phyloP scores from a whole-genome alignment of 257 asterid genomes.

The Rauvolfia tetraphylla region DNA sequence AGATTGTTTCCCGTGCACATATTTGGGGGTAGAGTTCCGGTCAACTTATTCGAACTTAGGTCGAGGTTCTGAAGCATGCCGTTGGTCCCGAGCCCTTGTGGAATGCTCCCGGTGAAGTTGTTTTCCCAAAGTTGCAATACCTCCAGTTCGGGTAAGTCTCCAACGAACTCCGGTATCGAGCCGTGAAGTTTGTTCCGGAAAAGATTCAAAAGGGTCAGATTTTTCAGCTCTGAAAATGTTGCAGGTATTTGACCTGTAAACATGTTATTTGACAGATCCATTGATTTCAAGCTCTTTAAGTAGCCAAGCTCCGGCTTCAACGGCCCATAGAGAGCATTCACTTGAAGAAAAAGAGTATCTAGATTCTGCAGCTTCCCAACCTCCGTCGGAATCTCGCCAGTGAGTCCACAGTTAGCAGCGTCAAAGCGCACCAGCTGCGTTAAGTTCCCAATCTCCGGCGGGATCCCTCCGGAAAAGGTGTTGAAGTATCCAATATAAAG shows the following conservation, averaged over 20 bases:
- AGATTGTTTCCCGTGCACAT: slow-evolving; percentile 64
- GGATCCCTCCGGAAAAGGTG: slow-evolving; percentile 66
- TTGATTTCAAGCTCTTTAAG: slow-evolving; percentile 66
- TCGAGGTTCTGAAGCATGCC: slow-evolving; percentile 69
- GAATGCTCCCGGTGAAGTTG: slow-evolving; percentile 87
- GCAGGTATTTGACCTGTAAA: slow-evolving; percentile 72
- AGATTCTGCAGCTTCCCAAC: slow-evolving; percentile 62
- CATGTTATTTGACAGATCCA: slow-evolving; percentile 86
- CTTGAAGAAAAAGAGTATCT: slow-evolving; percentile 87
- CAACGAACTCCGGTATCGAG: slow-evolving; percentile 82
- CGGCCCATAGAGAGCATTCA: slow-evolving; percentile 62
- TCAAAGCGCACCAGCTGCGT: slow-evolving; percentile 56
- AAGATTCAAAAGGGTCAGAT: slow-evolving; percentile 71
- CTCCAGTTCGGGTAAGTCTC: slow-evolving; percentile 67
- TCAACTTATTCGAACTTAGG: slow-evolving; percentile 80
- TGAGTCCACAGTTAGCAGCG: slow-evolving; percentile 81
- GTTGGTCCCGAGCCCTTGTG: slow-evolving; percentile 60
- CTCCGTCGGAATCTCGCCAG: slow-evolving; percentile 78
- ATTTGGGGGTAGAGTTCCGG: slow-evolving; percentile 74
- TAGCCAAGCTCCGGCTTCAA: slow-evolving; percentile 68
- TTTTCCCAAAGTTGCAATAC: slow-evolving; percentile 95
- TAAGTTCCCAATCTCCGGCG: slow-evolving; percentile 71
- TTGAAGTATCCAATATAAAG: slow-evolving; percentile 84
- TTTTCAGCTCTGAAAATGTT: slow-evolving; percentile 59
- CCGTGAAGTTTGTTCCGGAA: slow-evolving; percentile 88